Percentiles rank a stretch among this genome's conserved stretches.
Conservation (phyloP, 371 early-diverging fungal species). For the Dinochytrium kinnereticum region DNA sequence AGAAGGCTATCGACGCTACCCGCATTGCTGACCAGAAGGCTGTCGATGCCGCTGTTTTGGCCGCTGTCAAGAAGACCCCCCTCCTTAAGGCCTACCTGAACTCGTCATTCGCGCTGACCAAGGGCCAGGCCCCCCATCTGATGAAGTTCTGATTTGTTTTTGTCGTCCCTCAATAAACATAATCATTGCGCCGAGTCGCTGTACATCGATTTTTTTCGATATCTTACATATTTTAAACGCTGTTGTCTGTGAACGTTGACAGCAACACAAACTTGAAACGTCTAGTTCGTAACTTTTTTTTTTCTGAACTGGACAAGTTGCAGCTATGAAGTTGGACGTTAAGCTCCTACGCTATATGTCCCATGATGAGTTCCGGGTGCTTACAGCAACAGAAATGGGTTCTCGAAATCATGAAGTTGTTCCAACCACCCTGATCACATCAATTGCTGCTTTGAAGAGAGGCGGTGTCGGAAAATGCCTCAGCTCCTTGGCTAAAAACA, state of each 20-base stretch:
- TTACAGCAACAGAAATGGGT: constrained; percentile 96
- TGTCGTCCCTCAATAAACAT: not conserved
- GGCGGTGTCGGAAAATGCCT: constrained; percentile 87
- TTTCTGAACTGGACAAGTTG: not conserved
- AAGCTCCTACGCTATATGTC: constrained; percentile 93
- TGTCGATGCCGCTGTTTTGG: constrained; percentile 81
- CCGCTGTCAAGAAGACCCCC: constrained; percentile 82
- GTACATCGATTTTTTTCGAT: not conserved
- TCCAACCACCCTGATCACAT: constrained; percentile 83
- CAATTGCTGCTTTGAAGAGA: constrained; percentile 85
- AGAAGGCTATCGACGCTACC: constrained; percentile 70
- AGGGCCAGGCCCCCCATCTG: constrained; percentile 94
- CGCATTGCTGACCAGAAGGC: constrained; percentile 86
- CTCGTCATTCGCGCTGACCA: constrained; percentile 84
- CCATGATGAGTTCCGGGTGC: constrained; percentile 91
- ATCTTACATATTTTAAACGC: too few species aligned
- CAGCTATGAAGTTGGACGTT: constrained; percentile 90
- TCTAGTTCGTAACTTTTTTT: not conserved
- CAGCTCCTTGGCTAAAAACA: constrained; percentile 82
- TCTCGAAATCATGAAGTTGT: constrained; percentile 98
- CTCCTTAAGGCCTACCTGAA: constrained; percentile 85
- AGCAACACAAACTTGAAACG: too few species aligned
- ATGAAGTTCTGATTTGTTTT: constrained; percentile 24
- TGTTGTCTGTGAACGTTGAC: too few species aligned
- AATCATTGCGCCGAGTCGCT: not conserved